A percentile compares a stretch with the other conserved stretches of the same genome.
Conservation (phyloP, 2,329 filamentous ascomycete genomes). For the Balansia obtecta region DNA sequence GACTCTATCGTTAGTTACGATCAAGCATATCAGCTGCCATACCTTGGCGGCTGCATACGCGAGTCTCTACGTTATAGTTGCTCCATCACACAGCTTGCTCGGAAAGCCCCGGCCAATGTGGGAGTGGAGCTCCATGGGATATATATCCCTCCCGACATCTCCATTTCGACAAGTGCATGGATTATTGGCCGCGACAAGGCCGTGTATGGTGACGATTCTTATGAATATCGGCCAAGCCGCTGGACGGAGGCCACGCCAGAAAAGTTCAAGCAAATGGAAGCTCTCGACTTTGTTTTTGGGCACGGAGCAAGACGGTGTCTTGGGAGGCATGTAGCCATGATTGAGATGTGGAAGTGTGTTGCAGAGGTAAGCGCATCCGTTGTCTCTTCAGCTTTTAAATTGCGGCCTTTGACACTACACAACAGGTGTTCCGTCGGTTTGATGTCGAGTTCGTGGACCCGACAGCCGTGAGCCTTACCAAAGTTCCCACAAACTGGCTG, state of each 20-base stretch:
- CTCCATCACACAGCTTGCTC: not conserved
- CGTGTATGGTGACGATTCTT: not conserved
- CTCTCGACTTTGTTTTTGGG: not conserved
- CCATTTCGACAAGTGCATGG: not conserved
- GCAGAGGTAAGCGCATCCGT: not conserved
- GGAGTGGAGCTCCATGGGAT: not conserved
- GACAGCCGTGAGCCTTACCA: not conserved
- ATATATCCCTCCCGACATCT: not conserved
- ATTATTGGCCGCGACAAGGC: not conserved
- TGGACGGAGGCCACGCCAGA: not conserved
- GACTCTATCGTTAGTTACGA: not conserved
- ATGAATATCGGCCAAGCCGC: not conserved
- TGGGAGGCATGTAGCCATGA: not conserved
- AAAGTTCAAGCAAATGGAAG: not conserved
- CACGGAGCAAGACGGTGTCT: not conserved
- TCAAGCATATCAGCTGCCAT: not conserved
- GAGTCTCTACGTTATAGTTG: not conserved
- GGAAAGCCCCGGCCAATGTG: not conserved
- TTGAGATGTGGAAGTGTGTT: not conserved
- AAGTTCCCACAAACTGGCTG: not conserved
- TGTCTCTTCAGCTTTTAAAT: not conserved
- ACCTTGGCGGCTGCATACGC: not conserved
- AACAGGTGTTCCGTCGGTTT: not conserved
- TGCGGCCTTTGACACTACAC: not conserved
- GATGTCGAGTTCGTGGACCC: not conserved